These are phyloP conservation scores for Quercus dentata DNA, from an alignment of 306 rosid species.

Conservation along the genomic window DNA sequence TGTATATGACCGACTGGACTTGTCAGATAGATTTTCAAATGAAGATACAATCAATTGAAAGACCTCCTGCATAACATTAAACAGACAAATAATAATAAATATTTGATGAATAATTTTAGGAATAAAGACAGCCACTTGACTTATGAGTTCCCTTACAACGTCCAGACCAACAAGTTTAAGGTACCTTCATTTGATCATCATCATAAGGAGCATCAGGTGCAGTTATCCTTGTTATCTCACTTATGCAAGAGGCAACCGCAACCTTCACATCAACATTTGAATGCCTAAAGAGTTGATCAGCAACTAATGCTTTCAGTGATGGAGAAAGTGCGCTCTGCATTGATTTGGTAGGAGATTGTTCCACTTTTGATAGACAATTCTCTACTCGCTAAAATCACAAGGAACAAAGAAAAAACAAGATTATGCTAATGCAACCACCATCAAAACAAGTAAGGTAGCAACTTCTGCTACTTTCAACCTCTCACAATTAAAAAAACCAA, in stretches of 20 bases:
- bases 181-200: slow-evolving; percentile 92
- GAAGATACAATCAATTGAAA: slow-evolving; percentile 85
- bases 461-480: neutral
- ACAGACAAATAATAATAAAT: neutral
- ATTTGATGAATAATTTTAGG: neutral
- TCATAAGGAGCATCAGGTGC: slow-evolving; percentile 97
- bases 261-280: slow-evolving; percentile 73
- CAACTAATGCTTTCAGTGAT: slow-evolving; percentile 63
- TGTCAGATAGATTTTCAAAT: slow-evolving; percentile 74
- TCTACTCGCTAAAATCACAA: slow-evolving; percentile 57
- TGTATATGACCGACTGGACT: slow-evolving; percentile 56
- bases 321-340: slow-evolving; percentile 80
- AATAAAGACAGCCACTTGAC: neutral
- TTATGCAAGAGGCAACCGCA: slow-evolving; percentile 85
- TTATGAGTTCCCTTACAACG: neutral
- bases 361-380: slow-evolving; percentile 60
- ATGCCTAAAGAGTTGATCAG: slow-evolving; percentile 57
- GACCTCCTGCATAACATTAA: slow-evolving; percentile 55
- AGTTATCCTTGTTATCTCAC: slow-evolving; percentile 91
- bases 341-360: slow-evolving; percentile 71
- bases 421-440: neutral
- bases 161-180: neutral
- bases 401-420: slow-evolving; percentile 1
- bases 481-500: neutral
- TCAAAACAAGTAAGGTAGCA: neutral